phyloP scores from a whole-genome alignment of 2,329 filamentous ascomycete genomes.

The Fusarium tricinctum region DNA sequence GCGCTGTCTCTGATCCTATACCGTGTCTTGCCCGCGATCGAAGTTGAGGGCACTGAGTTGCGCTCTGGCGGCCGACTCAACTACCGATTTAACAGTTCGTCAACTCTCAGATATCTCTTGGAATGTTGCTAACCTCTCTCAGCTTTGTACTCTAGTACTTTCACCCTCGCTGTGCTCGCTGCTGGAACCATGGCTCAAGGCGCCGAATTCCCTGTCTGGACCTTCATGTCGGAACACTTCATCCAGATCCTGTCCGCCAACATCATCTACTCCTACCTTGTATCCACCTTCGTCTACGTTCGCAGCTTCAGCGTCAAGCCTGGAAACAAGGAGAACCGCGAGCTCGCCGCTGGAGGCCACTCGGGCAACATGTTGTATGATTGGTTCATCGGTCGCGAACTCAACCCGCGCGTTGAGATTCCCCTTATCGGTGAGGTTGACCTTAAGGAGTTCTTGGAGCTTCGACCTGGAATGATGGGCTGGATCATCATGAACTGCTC shows the following conservation, averaged over 20 bases:
- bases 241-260: constrained; percentile 87
- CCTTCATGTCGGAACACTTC: constrained; percentile 93
- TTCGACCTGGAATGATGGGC: constrained; percentile 90
- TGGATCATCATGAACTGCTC: constrained; percentile 90
- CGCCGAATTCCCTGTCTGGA: constrained; percentile 88
- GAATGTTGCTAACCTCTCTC: constrained; percentile 29
- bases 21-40: constrained; percentile 79
- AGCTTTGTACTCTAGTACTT: constrained; percentile 83
- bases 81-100: constrained; percentile 83
- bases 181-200: constrained; percentile 83
- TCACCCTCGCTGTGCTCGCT: constrained; percentile 78
- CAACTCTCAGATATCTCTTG: constrained; percentile 11
- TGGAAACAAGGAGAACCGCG: constrained; percentile 78
- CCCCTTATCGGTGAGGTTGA: constrained; percentile 88
- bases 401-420: constrained; percentile 87
- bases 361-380: constrained; percentile 91
- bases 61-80: constrained; percentile 79
- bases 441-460: constrained; percentile 89
- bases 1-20: constrained; percentile 81
- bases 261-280: constrained; percentile 78
- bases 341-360: constrained; percentile 85
- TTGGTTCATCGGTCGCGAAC: constrained; percentile 95
- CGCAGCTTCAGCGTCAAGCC: constrained; percentile 84
- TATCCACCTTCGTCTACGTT: constrained; percentile 85
- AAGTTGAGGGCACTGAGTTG: constrained; percentile 78